Evolutionary conservation across 2,329 filamentous ascomycete species (phyloP).

Genomic region (Neofusicoccum ribis): DNA sequence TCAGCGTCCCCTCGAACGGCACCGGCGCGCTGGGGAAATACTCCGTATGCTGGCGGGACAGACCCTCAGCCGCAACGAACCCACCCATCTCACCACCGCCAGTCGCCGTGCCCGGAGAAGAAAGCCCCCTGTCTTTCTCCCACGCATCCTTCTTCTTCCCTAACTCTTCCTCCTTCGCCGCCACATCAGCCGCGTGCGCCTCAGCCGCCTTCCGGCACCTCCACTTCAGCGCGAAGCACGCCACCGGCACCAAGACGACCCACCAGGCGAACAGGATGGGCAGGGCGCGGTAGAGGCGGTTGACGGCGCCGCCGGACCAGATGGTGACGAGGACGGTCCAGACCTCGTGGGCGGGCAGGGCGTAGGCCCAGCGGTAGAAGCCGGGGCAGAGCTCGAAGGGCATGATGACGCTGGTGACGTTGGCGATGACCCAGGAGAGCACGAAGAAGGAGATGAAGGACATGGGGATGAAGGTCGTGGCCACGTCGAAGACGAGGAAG

Average conservation of each 20-base stretch:
- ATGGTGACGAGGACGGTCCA: slow-evolving; percentile 42
- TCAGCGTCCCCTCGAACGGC: background rate
- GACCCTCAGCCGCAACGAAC: too few relatives aligned
- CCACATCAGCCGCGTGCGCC: background rate
- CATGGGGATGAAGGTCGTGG: slow-evolving; percentile 41
- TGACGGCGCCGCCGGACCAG: slow-evolving; percentile 46
- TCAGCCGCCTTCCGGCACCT: background rate
- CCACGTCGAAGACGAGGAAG: slow-evolving; percentile 44
- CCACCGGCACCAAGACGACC: slow-evolving; percentile 23
- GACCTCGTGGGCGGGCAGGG: slow-evolving; percentile 40
- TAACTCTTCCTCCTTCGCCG: background rate
- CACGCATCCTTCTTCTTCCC: background rate
- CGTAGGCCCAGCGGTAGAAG: slow-evolving; percentile 42
- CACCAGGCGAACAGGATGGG: slow-evolving; percentile 47
- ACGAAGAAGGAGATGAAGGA: slow-evolving; percentile 44
- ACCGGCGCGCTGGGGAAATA: background rate
- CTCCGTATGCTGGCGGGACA: background rate
- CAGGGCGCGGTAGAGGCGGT: slow-evolving; percentile 40
- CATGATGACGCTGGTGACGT: slow-evolving; percentile 42
- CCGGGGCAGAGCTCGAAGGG: slow-evolving; percentile 43
- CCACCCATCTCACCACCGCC: too few relatives aligned
- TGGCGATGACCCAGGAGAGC: slow-evolving; percentile 46
- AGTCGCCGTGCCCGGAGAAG: too few relatives aligned
- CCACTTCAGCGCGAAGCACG: background rate
- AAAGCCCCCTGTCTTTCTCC: too few relatives aligned